phyloP scores from a whole-genome alignment of 805 yeast genomes.

The Spathaspora girioi region DNA sequence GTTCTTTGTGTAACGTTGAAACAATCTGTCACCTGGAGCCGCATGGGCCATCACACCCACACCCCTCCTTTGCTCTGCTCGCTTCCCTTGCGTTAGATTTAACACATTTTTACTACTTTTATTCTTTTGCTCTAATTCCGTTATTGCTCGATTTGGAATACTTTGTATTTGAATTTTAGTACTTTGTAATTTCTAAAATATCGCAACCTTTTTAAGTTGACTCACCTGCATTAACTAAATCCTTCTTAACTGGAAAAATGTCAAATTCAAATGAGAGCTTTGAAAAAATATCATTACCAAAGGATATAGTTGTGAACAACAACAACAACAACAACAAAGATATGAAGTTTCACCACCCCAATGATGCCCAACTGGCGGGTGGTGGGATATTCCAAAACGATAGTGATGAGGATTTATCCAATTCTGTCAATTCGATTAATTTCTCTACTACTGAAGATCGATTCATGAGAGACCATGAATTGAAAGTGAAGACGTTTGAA shows the following conservation, averaged over 20 bases:
- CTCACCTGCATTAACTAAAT: not conserved
- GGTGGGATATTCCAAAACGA: constrained; percentile 7
- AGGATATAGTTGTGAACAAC: not conserved
- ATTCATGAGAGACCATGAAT: constrained; percentile 61
- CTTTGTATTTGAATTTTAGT: too few relatives aligned
- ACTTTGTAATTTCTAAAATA: not conserved
- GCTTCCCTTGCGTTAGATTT: not conserved
- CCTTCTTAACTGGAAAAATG: not conserved
- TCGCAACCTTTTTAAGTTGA: not conserved
- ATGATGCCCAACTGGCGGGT: not conserved
- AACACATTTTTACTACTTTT: not conserved
- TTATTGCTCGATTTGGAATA: not conserved
- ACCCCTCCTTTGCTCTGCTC: not conserved
- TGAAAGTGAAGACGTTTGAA: constrained; percentile 59
- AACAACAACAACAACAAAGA: not conserved
- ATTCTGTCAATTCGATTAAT: constrained; percentile 45
- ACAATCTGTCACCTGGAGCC: not conserved
- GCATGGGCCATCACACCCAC: not conserved
- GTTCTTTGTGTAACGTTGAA: not conserved
- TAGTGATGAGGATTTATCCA: constrained; percentile 27
- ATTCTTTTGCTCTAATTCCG: not conserved
- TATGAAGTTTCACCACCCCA: not conserved
- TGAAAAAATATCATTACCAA: not conserved
- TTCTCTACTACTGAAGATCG: constrained; percentile 65
- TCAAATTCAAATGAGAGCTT: not conserved